Evolutionary conservation across 768 basidiomycete genomes (phyloP).

Genomic region (Suillus lakei): DNA sequence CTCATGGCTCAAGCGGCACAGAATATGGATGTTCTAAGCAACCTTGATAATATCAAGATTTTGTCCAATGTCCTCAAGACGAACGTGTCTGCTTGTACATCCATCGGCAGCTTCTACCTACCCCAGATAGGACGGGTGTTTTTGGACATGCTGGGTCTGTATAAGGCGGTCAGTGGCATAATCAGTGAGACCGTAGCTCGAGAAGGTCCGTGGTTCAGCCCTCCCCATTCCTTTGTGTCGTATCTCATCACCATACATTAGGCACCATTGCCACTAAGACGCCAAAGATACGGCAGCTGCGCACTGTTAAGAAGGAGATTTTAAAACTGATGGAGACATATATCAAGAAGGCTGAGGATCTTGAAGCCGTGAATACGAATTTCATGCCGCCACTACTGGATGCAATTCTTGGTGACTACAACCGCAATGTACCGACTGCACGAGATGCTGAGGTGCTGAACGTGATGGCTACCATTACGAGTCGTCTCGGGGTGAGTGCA

Average conservation of each 20-base stretch:
- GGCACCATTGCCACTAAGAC: constrained; percentile 94
- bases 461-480: constrained; percentile 94
- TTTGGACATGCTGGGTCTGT: constrained; percentile 96
- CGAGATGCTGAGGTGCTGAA: constrained; percentile 97
- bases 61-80: constrained; percentile 97
- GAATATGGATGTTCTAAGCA: constrained; percentile 90
- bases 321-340: constrained; percentile 97
- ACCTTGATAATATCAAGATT: constrained; percentile 94
- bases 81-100: constrained; percentile 96
- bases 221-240: not conserved
- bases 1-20: constrained; percentile 95
- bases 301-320: constrained; percentile 99
- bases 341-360: constrained; percentile 95
- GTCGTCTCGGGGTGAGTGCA: constrained; percentile 79
- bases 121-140: constrained; percentile 97
- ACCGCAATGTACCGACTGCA: constrained; percentile 89
- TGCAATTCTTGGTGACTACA: constrained; percentile 97
- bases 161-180: constrained; percentile 96
- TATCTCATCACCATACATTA: constrained; percentile 34
- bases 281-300: constrained; percentile 90
- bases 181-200: constrained; percentile 91
- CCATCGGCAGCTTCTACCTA: constrained; percentile 95
- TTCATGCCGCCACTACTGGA: constrained; percentile 96
- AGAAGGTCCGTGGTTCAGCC: constrained; percentile 58
- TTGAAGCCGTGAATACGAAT: constrained; percentile 88